Evolutionary conservation across 169 alveolate genomes (phyloP), one percentile per base, ranked within the genome.

Genomic region (Cystoisospora suis): DNA sequence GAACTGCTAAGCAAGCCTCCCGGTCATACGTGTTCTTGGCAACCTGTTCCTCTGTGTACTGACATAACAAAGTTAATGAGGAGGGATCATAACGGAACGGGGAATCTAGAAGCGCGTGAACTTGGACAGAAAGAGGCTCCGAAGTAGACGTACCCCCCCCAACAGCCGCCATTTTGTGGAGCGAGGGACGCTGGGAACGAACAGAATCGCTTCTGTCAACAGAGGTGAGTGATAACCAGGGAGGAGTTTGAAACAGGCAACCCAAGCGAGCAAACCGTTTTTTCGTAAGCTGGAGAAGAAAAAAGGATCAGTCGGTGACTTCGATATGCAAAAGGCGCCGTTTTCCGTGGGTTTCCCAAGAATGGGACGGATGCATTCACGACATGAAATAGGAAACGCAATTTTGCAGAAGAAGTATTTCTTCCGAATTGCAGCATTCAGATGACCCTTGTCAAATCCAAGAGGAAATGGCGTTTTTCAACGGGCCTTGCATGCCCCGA

Each of bases 1-100:
- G 86, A n/a, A 87, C 80, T 1, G 91, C 87, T 0, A 80, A 49
- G 42, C 91, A 87, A 3, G 81, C 47, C 12, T 87, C 91, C n/a
- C 75, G 87, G 83, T 72, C 83, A 53, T 72, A 72, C n/a, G 83
- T 72, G 83, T 72, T 72, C 53, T 40, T 72, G 58, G 56, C 83
- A 46, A 72, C 56, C 83, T 72, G 83, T 20, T 72, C 83, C 20
- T 72, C 83, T 9, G 56, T 38, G 83, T 72, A 72, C 34, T 72
- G 83, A 72, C 83, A 72, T 1, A 72, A 20, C 32, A 72, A 27
- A 20, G 83, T 72, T 15, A 72, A 38, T 5, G 83, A 72, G 20
- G 83, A 72, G 58, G 83, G 83, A 32, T 72, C 83, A 53, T 72
- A 72, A 34, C 83, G 83, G 34, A 72, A 53, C n/a, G 83, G 83